Evolutionary conservation across 805 yeast species (phyloP), one percentile per base, ranked within the genome.

Genomic region (Cyberlindnera mrakii): DNA sequence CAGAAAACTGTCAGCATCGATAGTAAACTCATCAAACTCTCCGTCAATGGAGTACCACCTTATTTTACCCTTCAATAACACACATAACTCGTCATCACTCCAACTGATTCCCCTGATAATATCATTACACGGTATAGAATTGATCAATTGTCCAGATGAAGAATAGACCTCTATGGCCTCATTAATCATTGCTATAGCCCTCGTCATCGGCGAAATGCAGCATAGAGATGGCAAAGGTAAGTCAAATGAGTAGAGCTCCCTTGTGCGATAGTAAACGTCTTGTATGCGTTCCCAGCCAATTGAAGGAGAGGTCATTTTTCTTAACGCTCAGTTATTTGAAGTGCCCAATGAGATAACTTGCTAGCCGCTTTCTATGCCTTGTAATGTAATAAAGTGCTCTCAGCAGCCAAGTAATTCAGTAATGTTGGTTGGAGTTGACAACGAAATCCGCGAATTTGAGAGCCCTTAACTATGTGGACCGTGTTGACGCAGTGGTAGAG

Each of bases 271-370:
- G 34, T 47, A 50, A 16, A 48, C 52, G 37, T 50, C 54, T 11
- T 43, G 23, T 13, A 50, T 45, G 3, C 54, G 41, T 19, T 48
- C 50, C 54, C 54, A 50, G 9, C 51, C 51, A 2, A 46, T 33
- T 7, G 51, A 48, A 0, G 54, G 52, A 7, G 47, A 35, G 6
- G 47, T 35, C 53, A 49, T 49, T 38, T 23, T 18, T 33, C 6
- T 6, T 6, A 13, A 15, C n/a, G 35, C 2, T n/a, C 35, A 33
- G 23, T 17, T 6, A 5, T 16, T 11, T 33, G 20, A 17, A 13
- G 18, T 33, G 4, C 35, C 7, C 13, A 13, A 14, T 7, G 13
- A 15, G 33, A n/a, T 16, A 31, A 14, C 8, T 16, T 10, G 15
- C 9, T 30, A 15, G 11, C 23, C 4, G 14, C 19, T 11, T 13